Evolutionary conservation across 805 yeast genomes (phyloP), one percentile per base, ranked within the genome.

Genomic region (Yarrowia sp.): DNA sequence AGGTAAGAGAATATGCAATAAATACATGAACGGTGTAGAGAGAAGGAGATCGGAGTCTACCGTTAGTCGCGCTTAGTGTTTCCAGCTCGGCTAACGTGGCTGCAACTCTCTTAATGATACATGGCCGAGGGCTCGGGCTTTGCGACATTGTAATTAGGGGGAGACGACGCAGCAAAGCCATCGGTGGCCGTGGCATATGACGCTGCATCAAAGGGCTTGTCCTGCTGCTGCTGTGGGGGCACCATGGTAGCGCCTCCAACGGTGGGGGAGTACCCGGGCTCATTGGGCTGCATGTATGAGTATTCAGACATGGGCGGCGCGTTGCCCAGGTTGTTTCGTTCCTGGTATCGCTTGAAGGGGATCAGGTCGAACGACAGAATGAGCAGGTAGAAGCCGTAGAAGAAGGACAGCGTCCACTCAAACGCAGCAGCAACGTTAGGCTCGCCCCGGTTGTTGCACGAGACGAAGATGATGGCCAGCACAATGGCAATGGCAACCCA

Each of bases 401-500:
- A 87, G 77, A 87, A 93, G n/a, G 94, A 87, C 50, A 93, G 77
- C 3, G 87, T 75, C 98, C 98, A 94, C 78, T 94, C 98, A 74
- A 89, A 86, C 20, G 82, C 79, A 0, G 92, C 92, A 47, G 83
- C 79, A 3, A 83, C 84, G 70, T 83, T 80, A 44, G 78, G 73
- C 9, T 78, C 73, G 39, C 33, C 7, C 12, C 34, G 13, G 33
- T 40, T 49, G 36, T 72, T 67, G 19, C 71, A 68, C 3, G 76
- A 81, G n/a, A 86, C 92, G 71, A 91, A 94, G 39, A 85, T 82
- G 33, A 89, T 77, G 2, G 94, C 97, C 74, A 90, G 83, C 0
- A 80, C 85, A 17, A 88, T 79, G 1, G 96, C 95, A 19, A 82
- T 74, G 2, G 83, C 69, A 30, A 90, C 78, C 97, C 97, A 94